Base-by-base conservation (phyloP, 2,329 filamentous ascomycete genomes). In the Claviceps monticola region DNA sequence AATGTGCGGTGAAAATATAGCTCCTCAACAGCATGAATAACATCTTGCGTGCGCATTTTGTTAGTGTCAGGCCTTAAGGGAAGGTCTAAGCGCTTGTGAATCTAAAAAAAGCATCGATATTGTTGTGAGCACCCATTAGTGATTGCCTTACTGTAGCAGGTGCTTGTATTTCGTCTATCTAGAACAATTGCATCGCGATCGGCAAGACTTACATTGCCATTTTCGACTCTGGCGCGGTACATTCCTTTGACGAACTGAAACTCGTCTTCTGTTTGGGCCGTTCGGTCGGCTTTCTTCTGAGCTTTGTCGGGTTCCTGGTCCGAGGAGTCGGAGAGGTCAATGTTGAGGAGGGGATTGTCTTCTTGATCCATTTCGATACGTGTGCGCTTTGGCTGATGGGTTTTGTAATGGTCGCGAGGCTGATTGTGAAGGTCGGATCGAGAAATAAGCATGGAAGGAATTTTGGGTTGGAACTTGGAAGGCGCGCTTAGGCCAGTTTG, bases 1-100 rank as follows among this genome's bases (percentile, higher is more conserved):
- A 70, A 80, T 37, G 70, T 64, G 5, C 68, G 63, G 56, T 74
- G 74, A 60, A 76, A 80, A 58, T 80, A 80, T 45, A 80, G 66
- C 62, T 80, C 77, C 59, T 80, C 76, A 7, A 76, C 72, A 0
- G 76, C 77, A 58, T 80, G 75, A 19, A 79, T 53, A 9, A 76
- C 57, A n/a, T 74, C 69, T 56, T 79, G 75, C 1, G 69, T 64
- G 37, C 71, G 67, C 43, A 69, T 69, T 58, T 79, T 80, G 36
- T 67, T 64, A 4, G 69, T 60, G 4, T 50, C 57, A 9, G 59
- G 55, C 2, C 56, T 56, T 11, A 75, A 56, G 0, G 75, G 75
- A 2, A 77, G 57, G 5, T 59, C 53, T 38, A 77, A 62, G 0
- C 62, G 64, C 44, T 71, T 64, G 60, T 68, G 65, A 23, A 79